Evolutionary conservation across 2,329 filamentous ascomycete genomes (phyloP).

Genomic region (Claviceps sp.): DNA sequence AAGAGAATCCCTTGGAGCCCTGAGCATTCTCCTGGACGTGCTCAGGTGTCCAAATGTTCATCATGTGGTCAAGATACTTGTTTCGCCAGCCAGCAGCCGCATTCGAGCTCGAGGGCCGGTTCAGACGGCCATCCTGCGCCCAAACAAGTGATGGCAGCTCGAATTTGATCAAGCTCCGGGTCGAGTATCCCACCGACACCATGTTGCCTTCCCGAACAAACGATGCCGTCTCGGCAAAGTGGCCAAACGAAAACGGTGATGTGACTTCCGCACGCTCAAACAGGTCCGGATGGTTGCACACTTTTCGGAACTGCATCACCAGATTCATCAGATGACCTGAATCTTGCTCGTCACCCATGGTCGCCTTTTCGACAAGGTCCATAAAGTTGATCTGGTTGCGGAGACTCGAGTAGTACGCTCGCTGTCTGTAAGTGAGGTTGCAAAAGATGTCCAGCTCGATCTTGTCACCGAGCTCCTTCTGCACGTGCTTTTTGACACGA

Average conservation of each 20-base stretch:
- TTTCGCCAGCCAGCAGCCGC: slow-evolving; percentile 63
- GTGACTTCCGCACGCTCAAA: slow-evolving; percentile 90
- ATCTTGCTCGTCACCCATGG: slow-evolving; percentile 85
- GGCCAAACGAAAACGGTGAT: slow-evolving; percentile 70
- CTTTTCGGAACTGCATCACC: slow-evolving; percentile 99
- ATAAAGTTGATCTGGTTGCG: slow-evolving; percentile 97
- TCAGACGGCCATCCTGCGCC: slow-evolving; percentile 62
- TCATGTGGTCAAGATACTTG: slow-evolving; percentile 63
- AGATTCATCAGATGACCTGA: slow-evolving; percentile 96
- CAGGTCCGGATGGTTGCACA: slow-evolving; percentile 95
- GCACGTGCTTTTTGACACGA: slow-evolving; percentile 98
- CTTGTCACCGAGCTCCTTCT: slow-evolving; percentile 98
- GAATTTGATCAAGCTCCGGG: slow-evolving; percentile 75
- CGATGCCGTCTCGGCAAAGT: slow-evolving; percentile 88
- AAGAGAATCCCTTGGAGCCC: slow-evolving; percentile 63
- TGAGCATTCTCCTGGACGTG: slow-evolving; percentile 54
- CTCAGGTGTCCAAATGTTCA: slow-evolving; percentile 83
- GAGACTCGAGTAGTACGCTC: slow-evolving; percentile 82
- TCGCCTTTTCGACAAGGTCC: slow-evolving; percentile 95
- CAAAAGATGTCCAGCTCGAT: slow-evolving; percentile 95
- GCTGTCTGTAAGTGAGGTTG: slow-evolving; percentile 88
- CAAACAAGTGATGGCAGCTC: slow-evolving; percentile 70
- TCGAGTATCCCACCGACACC: slow-evolving; percentile 74
- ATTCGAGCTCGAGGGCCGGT: slow-evolving; percentile 63
- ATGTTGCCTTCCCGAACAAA: slow-evolving; percentile 80